Base-by-base conservation (phyloP, 2,329 filamentous ascomycete species). In the Beauveria australis region DNA sequence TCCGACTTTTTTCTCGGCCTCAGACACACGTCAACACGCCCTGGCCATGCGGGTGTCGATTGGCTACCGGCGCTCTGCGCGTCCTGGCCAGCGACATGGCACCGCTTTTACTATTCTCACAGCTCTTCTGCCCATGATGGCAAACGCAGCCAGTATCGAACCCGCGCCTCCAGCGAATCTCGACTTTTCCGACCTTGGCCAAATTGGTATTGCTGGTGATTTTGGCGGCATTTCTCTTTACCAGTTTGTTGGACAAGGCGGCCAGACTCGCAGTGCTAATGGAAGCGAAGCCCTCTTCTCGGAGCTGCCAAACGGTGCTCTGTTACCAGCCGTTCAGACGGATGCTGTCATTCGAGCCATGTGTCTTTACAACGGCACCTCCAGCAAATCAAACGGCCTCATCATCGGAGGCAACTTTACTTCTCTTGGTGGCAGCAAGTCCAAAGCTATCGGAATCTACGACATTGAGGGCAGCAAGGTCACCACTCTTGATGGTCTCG, bases 351-450 rank as follows among this genome's bases (percentile, higher is more conserved):
- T 99, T 69, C 83, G 87, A 69, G 82, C 91, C 65, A 94, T 99
- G 89, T 99, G 94, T 76, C 78, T 88, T 22, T 90, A 93, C 67
- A 79, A 85, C 56, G 76, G 81, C 67, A 79, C 81, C 61, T 82
- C 90, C 72, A 89, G 89, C 65, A 81, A 79, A 6, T 75, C 88
- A 61, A 79, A 83, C n/a, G 88, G 89, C 46, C 83, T 97, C 30
- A 83, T 97, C 53, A 82, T 99, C 18, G 94, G 89, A 60, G 94
- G 94, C 53, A 97, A 97, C 76, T 99, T 99, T 72, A 97, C 94
- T 37, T 95, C 91, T 72, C 77, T 99, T 64, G 90, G 87, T 62
- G 86, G 86, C 62, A 81, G 88, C 61, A 78, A 89, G 69, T 91
- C 92, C 2, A 86, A 86, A 58, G 90, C 89, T 49, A 84, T 95